These are phyloP conservation scores for Escallonia rubra DNA, from an alignment of 129 eudicot genomes.

Conservation along the genomic window DNA sequence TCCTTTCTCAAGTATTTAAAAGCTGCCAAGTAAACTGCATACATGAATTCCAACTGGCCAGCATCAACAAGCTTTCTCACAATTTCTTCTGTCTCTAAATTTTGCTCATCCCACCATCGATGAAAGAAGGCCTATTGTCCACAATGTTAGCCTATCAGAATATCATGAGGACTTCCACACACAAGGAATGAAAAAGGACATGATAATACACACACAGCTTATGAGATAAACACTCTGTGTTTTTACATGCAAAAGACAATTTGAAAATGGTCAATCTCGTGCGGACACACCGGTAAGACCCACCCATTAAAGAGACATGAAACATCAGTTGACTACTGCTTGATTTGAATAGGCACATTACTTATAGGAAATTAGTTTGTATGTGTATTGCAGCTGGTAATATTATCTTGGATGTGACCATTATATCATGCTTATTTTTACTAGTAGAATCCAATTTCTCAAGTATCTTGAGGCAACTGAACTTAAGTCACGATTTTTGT, in stretches of 20 bases:
- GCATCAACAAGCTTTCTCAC: slow-evolving; percentile 63
- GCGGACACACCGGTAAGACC: not conserved
- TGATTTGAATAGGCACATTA: not conserved
- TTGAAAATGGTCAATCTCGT: not conserved
- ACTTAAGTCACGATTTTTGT: no score
- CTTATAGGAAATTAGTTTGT: not conserved
- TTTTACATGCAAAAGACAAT: not conserved
- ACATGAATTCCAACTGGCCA: slow-evolving; percentile 92
- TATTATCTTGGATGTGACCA: no score
- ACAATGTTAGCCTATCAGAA: not conserved
- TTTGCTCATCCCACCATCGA: slow-evolving; percentile 89
- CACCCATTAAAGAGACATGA: no score
- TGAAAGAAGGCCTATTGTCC: slow-evolving; percentile 66
- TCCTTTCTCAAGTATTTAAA: no score
- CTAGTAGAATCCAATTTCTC: no score
- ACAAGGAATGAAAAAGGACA: not conserved
- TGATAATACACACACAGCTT: not conserved
- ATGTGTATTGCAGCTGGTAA: not conserved
- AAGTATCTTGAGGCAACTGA: not conserved
- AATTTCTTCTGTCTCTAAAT: slow-evolving; percentile 32
- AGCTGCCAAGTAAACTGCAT: slow-evolving; percentile 15
- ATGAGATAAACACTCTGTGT: no score
- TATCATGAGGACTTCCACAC: not conserved
- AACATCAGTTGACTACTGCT: not conserved
- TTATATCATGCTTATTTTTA: no score